Evolutionary conservation across 2,329 filamentous ascomycete species (phyloP).

Genomic region (Sarocladiaceae sp.): DNA sequence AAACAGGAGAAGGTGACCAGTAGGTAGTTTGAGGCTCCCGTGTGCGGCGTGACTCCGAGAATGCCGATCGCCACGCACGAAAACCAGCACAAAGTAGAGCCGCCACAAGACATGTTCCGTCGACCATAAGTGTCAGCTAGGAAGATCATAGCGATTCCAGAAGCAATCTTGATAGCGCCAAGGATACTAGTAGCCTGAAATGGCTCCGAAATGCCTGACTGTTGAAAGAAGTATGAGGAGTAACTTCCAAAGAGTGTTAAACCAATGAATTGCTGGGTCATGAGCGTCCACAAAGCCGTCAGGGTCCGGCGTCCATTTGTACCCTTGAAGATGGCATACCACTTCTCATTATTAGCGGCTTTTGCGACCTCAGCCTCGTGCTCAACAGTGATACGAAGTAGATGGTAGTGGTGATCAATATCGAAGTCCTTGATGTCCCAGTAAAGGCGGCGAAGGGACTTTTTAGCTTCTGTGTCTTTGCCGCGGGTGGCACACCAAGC

Average conservation of each 20-base stretch:
- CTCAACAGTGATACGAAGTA: neutral
- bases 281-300: constrained; percentile 33
- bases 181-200: constrained; percentile 16
- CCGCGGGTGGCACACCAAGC: constrained; percentile 31
- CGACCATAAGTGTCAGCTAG: constrained; percentile 15
- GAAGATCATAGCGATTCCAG: constrained; percentile 12
- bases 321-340: constrained; percentile 26
- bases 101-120: constrained; percentile 14
- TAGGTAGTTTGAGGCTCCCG: constrained; percentile 13
- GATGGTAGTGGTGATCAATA: constrained; percentile 25
- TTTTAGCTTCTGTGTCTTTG: constrained; percentile 25
- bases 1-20: constrained; percentile 19
- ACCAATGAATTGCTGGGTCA: constrained; percentile 34
- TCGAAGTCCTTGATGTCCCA: constrained; percentile 26
- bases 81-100: constrained; percentile 14
- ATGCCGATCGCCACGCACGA: constrained; percentile 16
- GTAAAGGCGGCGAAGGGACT: constrained; percentile 23
- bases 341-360: constrained; percentile 1
- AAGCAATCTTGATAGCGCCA: constrained; percentile 14
- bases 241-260: constrained; percentile 34
- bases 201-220: constrained; percentile 15
- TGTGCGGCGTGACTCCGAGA: constrained; percentile 15
- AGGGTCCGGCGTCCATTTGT: constrained; percentile 24
- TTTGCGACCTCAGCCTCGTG: neutral
- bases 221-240: constrained; percentile 32